Conservation (phyloP, 2,329 filamentous ascomycete species). For the Ceratocystis harringtonii region DNA sequence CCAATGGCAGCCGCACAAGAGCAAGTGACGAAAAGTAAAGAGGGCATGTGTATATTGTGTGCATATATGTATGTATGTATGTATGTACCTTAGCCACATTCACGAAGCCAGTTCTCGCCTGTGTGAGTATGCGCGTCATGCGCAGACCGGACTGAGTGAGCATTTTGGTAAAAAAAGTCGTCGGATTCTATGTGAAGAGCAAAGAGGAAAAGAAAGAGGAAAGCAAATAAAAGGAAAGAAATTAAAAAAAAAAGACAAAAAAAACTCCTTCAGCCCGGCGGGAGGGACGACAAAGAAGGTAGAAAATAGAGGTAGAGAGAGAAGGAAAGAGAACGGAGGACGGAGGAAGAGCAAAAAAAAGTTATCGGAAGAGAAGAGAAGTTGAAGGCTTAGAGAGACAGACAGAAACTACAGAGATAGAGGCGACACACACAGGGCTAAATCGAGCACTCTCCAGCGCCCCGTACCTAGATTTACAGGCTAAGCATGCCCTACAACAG, state of each 20-base stretch:
- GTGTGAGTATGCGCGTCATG: conserved; percentile 71
- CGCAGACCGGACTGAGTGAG: conserved; percentile 85
- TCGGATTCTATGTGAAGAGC: conserved; percentile 18
- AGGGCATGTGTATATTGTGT: not conserved
- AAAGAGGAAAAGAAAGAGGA: conserved; percentile 14
- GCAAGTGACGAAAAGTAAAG: not conserved
- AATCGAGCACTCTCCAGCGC: not conserved
- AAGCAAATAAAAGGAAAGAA: conserved; percentile 14
- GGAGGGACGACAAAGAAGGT: conserved; percentile 13
- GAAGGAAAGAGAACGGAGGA: conserved; percentile 9
- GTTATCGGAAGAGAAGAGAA: conserved; percentile 12
- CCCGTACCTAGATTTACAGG: not conserved
- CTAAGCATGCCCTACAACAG: not conserved
- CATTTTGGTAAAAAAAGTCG: conserved; percentile 46
- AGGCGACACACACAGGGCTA: conserved; percentile 3
- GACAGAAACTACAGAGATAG: conserved; percentile 3
- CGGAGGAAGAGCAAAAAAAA: conserved; percentile 10
- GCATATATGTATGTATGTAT: conserved; percentile 23
- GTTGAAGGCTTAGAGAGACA: not conserved
- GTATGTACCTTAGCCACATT: conserved; percentile 54
- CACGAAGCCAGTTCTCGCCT: conserved; percentile 57
- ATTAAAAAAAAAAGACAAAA: conserved; percentile 18
- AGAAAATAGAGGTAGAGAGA: not conserved
- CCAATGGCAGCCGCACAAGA: not conserved
- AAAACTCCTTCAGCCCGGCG: conserved; percentile 17